Base-by-base conservation (phyloP, 148 eudicot genomes). In the Vaccinium corymbosum region DNA sequence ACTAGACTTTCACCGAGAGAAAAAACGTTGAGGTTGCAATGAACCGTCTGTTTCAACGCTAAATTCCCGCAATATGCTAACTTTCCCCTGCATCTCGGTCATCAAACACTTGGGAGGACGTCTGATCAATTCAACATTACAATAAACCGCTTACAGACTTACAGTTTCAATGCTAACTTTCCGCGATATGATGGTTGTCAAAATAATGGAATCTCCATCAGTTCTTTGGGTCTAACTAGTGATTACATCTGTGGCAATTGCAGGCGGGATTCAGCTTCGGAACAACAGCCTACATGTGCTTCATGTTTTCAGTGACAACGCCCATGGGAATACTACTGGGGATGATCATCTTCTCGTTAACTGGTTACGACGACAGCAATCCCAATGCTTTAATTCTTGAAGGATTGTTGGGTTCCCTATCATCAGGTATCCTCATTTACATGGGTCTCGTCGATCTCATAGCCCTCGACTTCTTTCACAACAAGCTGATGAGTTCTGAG, bases 361-460 rank as follows among this genome's bases (percentile, higher is more conserved):
- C 98, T 7, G 98, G 98, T 0, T 94, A 93, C 71, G 98, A 94
- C 4, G 95, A 94, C 79, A 92, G 84, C 68, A 94, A 89, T 76
- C 90, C 87, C 9, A 91, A 93, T 68, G 98, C 98, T 13, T 79
- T 94, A 78, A 94, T 94, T 55, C 83, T 91, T 1, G 98, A 93
- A 89, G 98, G 98, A 11, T 83, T 94, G 57, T 76, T 94, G 86
- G 98, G 98, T 1, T 94, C 98, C 6, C 85, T 93, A 2, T 94
- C 98, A 9, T 90, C 98, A 1, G 98, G 98, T 42, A 92, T 94
- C 82, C 94, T 94, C 80, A 92, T 94, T 61, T 94, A 94, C 90
- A 94, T 94, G 98, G 98, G 89, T 75, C 88, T 94, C 0, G 98
- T 94, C 3, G 95, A 94, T 76, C 94, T 94, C 32, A 94, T 94